These are phyloP conservation scores for Metschnikowia peoriensis DNA, from an alignment of 805 yeast species.

Conservation along the genomic window DNA sequence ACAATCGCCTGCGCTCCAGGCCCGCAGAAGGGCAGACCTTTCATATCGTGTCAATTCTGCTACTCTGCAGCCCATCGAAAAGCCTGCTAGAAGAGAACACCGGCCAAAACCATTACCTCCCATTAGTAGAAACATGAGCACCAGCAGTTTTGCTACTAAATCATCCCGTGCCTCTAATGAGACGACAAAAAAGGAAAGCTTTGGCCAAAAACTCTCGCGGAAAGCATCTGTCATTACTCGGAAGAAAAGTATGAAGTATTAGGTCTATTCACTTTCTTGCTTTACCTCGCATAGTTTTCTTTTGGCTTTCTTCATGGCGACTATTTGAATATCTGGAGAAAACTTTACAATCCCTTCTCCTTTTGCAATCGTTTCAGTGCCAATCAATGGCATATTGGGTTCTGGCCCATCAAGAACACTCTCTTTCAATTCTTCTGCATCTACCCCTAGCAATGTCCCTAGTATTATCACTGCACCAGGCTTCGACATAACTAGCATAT, in stretches of 20 bases:
- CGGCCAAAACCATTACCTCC: slow-evolving; percentile 12
- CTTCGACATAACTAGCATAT: slow-evolving; percentile 79
- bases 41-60: slow-evolving; percentile 11
- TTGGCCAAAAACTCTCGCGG: slow-evolving; percentile 33
- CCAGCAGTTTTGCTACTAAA: slow-evolving; percentile 7
- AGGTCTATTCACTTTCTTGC: not conserved
- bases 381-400: slow-evolving; percentile 64
- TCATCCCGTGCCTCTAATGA: slow-evolving; percentile 7
- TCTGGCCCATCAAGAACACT: slow-evolving; percentile 71
- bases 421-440: slow-evolving; percentile 40
- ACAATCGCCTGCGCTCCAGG: slow-evolving; percentile 44
- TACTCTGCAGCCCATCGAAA: slow-evolving; percentile 12
- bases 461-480: slow-evolving; percentile 76
- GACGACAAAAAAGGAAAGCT: slow-evolving; percentile 22
- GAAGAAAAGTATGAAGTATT: slow-evolving; percentile 17
- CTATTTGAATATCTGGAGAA: slow-evolving; percentile 52
- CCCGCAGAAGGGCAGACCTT: slow-evolving; percentile 14
- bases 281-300: not conserved
- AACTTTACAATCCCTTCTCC: slow-evolving; percentile 56
- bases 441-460: slow-evolving; percentile 56
- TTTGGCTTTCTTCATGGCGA: slow-evolving; percentile 20
- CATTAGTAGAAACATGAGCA: slow-evolving; percentile 9
- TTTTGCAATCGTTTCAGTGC: slow-evolving; percentile 66
- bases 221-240: slow-evolving; percentile 32
- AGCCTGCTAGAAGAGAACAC: slow-evolving; percentile 1